phyloP scores from a whole-genome alignment of 768 basidiomycete genomes.

The Mycena sanguinolenta region DNA sequence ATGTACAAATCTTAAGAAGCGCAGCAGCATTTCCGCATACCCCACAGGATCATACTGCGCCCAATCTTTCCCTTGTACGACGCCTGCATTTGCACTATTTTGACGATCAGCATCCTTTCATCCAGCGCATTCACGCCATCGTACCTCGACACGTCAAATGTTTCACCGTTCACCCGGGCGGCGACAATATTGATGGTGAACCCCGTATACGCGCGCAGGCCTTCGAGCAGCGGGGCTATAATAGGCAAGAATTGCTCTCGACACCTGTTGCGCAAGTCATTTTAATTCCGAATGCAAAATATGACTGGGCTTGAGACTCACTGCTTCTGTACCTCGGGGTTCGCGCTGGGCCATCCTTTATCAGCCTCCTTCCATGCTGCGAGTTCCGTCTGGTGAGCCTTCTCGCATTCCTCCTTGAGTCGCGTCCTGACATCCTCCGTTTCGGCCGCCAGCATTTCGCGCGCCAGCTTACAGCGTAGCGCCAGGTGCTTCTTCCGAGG shows the following conservation, averaged over 20 bases:
- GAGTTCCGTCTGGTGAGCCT: neutral
- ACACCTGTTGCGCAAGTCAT: neutral
- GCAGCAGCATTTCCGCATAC: neutral
- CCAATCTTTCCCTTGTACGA: neutral
- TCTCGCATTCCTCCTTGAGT: neutral
- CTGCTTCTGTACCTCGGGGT: neutral
- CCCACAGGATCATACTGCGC: neutral
- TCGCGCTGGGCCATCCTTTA: too few relatives aligned
- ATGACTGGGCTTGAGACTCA: neutral
- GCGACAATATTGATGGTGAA: neutral
- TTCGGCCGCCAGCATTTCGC: neutral
- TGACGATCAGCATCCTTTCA: too few relatives aligned
- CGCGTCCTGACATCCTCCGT: neutral
- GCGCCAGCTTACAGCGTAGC: neutral
- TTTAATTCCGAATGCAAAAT: neutral
- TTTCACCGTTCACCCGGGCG: neutral
- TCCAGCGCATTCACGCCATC: neutral
- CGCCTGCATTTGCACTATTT: conserved; percentile 11
- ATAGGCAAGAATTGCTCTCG: neutral
- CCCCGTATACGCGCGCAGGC: neutral
- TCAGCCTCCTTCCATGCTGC: neutral
- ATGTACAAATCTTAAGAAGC: conserved; percentile 7
- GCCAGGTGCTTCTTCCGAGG: neutral
- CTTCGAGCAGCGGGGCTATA: neutral
- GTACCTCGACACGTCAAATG: neutral